Percentiles rank a stretch among this genome's conserved stretches.
These are phyloP conservation scores for Galerina marginata DNA, from an alignment of 768 basidiomycete species.

Conservation along the genomic window DNA sequence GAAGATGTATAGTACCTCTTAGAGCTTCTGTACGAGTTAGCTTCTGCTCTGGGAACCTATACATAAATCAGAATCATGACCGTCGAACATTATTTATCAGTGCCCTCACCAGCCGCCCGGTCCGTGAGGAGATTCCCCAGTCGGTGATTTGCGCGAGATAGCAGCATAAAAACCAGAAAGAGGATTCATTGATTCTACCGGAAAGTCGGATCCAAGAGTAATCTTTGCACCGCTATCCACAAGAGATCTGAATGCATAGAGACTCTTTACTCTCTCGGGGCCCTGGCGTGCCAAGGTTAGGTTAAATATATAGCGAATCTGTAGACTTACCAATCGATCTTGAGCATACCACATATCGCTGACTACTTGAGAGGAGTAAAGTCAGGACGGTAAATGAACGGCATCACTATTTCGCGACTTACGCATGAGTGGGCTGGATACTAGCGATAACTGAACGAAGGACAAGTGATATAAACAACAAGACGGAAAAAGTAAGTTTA, in stretches of 20 bases:
- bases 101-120: slow-evolving; percentile 75
- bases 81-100: not conserved
- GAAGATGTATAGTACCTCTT: slow-evolving; percentile 47
- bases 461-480: slow-evolving; percentile 3
- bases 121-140: slow-evolving; percentile 83
- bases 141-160: slow-evolving; percentile 70
- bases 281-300: slow-evolving; percentile 51
- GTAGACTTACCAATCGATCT: slow-evolving; percentile 66
- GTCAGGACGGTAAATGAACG: not conserved
- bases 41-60: slow-evolving; percentile 83
- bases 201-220: slow-evolving; percentile 87
- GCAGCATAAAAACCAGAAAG: slow-evolving; percentile 89
- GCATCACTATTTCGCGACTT: slow-evolving; percentile 35
- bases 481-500: not conserved
- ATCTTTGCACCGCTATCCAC: slow-evolving; percentile 69
- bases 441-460: slow-evolving; percentile 77
- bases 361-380: slow-evolving; percentile 45
- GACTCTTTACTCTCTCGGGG: slow-evolving; percentile 78
- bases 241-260: slow-evolving; percentile 87
- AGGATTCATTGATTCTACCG: slow-evolving; percentile 88
- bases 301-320: not conserved
- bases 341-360: slow-evolving; percentile 93
- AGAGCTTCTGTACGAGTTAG: slow-evolving; percentile 80
- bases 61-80: not conserved
- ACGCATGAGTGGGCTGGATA: slow-evolving; percentile 90